phyloP scores from a whole-genome alignment of 192 early-diverging fungal genomes.

The Backusella tarrabulga region DNA sequence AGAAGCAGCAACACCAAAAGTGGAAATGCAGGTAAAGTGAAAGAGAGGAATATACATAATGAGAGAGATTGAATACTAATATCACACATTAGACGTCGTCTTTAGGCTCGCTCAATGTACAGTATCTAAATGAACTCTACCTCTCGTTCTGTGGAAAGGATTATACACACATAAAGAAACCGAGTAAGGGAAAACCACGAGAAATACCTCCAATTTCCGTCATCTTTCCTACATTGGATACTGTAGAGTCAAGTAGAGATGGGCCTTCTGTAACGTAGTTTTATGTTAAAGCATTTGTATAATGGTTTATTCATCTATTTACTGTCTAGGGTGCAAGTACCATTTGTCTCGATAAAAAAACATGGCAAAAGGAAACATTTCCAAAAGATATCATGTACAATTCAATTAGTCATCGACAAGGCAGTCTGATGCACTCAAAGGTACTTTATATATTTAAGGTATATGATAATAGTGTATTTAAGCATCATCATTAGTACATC shows the following conservation, averaged over 20 bases:
- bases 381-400: constrained; percentile 33
- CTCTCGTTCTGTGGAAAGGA: constrained; percentile 38
- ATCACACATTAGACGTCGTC: constrained; percentile 43
- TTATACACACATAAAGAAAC: constrained; percentile 3
- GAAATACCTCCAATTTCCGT: constrained; percentile 37
- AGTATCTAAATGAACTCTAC: constrained; percentile 43
- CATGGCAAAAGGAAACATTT: constrained; percentile 34
- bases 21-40: constrained; percentile 46
- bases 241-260: constrained; percentile 31
- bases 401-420: constrained; percentile 30
- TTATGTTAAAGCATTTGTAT: not conserved
- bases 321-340: constrained; percentile 32
- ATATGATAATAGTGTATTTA: not conserved
- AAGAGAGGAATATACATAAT: not conserved
- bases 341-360: constrained; percentile 28
- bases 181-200: not conserved
- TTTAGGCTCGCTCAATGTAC: constrained; percentile 34
- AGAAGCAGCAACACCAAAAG: constrained; percentile 9
- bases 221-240: constrained; percentile 42
- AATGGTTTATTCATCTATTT: not conserved
- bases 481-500: constrained; percentile 27
- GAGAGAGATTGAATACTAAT: not conserved
- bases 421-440: constrained; percentile 41
- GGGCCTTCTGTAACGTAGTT: constrained; percentile 23
- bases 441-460: not conserved